Conservation (phyloP, 164 flowering plant species). For the Sedum album region DNA sequence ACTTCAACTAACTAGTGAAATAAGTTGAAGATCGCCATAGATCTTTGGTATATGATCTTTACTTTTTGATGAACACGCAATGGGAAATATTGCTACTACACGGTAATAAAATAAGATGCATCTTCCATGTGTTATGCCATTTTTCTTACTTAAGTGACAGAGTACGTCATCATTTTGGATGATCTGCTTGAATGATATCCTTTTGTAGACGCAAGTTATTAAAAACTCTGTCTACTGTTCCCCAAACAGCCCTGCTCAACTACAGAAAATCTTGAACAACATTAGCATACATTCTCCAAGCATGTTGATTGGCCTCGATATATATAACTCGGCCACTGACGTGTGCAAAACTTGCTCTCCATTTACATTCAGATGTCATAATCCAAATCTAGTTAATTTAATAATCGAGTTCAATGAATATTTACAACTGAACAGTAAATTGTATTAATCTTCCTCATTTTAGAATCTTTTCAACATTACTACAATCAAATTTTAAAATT, state of each 20-base stretch:
- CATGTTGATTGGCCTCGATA: background rate
- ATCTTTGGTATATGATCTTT: background rate
- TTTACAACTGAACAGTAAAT: background rate
- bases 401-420: background rate
- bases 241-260: background rate
- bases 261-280: too few species aligned
- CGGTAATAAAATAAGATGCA: background rate
- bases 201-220: too few species aligned
- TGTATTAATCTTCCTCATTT: background rate
- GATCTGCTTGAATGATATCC: too few species aligned
- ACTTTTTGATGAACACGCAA: background rate
- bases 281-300: too few species aligned
- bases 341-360: too few species aligned
- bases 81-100: background rate
- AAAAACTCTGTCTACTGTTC: too few species aligned
- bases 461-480: background rate
- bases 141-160: too few species aligned
- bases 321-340: too few species aligned
- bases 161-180: too few species aligned
- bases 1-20: background rate
- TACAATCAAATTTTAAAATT: background rate
- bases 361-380: background rate
- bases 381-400: background rate
- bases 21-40: background rate
- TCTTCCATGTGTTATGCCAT: too few species aligned